phyloP scores from a whole-genome alignment of 202 grass and related monocot species.

The Brachypodium distachyon region DNA sequence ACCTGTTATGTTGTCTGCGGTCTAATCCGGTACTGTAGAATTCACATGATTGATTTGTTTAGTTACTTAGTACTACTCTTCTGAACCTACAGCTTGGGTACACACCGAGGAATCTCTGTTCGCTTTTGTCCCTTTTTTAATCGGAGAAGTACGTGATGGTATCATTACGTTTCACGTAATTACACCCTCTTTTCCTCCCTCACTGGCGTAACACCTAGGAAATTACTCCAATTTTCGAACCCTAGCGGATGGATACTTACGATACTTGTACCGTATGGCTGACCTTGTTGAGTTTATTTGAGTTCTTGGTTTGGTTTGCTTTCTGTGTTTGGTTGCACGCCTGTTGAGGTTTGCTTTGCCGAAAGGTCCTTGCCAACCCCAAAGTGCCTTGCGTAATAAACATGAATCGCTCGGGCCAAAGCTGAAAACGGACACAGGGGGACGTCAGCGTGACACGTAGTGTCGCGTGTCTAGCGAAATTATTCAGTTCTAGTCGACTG shows the following conservation, averaged over 20 bases:
- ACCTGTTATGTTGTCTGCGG: neutral
- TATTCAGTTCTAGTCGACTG: neutral
- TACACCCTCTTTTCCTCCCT: neutral
- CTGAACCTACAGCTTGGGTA: neutral
- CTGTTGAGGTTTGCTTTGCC: neutral
- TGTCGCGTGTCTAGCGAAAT: neutral
- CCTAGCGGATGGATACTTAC: too few relatives aligned
- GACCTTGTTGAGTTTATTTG: neutral
- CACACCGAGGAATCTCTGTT: neutral
- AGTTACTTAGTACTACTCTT: neutral
- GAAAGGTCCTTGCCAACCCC: neutral
- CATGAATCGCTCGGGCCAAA: neutral
- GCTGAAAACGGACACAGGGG: neutral
- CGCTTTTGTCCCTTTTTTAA: neutral
- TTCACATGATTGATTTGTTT: slow-evolving; percentile 7
- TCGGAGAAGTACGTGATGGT: neutral
- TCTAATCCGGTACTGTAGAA: slow-evolving; percentile 23
- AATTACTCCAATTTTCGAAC: too few relatives aligned
- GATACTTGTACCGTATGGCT: neutral
- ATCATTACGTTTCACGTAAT: neutral
- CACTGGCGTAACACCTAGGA: too few relatives aligned
- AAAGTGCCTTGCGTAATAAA: neutral
- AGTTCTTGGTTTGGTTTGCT: neutral
- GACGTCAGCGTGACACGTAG: slow-evolving; percentile 20
- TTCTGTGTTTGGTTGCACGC: neutral